These are phyloP conservation scores for Microdochium bolleyi DNA, from an alignment of 2,329 filamentous ascomycete genomes.

Conservation along the genomic window DNA sequence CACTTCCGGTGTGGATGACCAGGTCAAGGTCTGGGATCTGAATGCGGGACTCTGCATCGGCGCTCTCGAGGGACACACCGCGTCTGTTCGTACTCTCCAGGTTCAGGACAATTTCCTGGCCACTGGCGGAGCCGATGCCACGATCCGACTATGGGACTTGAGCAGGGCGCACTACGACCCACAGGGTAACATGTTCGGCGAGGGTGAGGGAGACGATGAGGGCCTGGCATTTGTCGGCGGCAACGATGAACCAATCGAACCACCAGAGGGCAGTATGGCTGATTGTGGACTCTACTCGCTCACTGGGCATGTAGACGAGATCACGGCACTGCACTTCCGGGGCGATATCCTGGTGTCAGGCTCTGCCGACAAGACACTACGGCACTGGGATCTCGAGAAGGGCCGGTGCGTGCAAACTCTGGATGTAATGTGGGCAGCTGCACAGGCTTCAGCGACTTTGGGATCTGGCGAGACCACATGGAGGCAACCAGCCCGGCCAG, in stretches of 20 bases:
- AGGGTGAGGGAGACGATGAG: constrained; percentile 51
- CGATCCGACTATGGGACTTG: constrained; percentile 90
- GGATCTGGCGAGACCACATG: constrained; percentile 56
- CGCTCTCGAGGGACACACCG: constrained; percentile 84
- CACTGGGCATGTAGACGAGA: constrained; percentile 84
- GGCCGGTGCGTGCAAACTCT: constrained; percentile 96
- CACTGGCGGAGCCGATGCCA: constrained; percentile 90
- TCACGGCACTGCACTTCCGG: constrained; percentile 87
- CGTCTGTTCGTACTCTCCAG: constrained; percentile 85
- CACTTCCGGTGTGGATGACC: constrained; percentile 85
- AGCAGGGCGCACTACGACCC: constrained; percentile 81
- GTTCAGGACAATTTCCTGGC: constrained; percentile 94
- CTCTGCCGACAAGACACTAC: constrained; percentile 91
- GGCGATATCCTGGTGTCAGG: constrained; percentile 89
- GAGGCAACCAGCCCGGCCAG: constrained; percentile 62
- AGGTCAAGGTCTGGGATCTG: constrained; percentile 91
- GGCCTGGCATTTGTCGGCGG: constrained; percentile 67
- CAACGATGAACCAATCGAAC: constrained; percentile 60
- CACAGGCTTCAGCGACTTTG: constrained; percentile 71
- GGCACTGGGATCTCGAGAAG: constrained; percentile 96
- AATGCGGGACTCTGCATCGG: constrained; percentile 91
- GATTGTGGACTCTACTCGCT: constrained; percentile 87
- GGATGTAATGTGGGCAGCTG: constrained; percentile 96
- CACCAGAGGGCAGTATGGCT: constrained; percentile 71
- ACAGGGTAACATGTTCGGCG: constrained; percentile 51